These are phyloP conservation scores for Chaetoceros muelleri DNA, from an alignment of 108 stramenopile genomes.

Conservation along the genomic window DNA sequence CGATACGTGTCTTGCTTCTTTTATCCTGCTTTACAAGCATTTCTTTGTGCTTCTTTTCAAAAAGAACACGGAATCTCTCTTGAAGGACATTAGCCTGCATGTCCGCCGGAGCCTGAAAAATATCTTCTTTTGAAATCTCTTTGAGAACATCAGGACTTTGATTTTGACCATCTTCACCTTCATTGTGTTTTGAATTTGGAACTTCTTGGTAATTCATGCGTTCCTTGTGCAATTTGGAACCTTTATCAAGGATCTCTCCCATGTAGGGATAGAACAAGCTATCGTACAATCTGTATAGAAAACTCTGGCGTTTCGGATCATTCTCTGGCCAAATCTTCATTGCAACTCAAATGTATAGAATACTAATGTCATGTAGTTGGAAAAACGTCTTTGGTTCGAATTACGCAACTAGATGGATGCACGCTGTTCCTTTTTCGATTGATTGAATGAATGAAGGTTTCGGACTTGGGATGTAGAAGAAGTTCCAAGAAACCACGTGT, in stretches of 20 bases:
- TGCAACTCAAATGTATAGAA: too few relatives aligned
- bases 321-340: background rate
- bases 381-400: too few relatives aligned
- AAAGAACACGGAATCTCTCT: conserved; percentile 5
- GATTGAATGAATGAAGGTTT: too few relatives aligned
- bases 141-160: background rate
- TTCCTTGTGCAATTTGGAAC: background rate
- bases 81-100: conserved; percentile 9
- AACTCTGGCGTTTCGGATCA: background rate
- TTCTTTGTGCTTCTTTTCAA: conserved; percentile 9
- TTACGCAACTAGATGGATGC: too few relatives aligned
- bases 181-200: background rate
- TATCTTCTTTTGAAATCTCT: background rate
- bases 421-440: too few relatives aligned
- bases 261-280: background rate
- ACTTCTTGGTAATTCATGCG: background rate
- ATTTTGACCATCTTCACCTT: conserved; percentile 1
- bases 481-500: too few relatives aligned
- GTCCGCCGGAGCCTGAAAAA: conserved; percentile 3
- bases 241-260: background rate
- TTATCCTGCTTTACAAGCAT: background rate
- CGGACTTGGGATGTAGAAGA: too few relatives aligned
- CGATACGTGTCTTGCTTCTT: background rate
- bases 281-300: background rate
- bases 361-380: too few relatives aligned